phyloP scores from a whole-genome alignment of 441 rosid genomes.

The Gossypium laxum region DNA sequence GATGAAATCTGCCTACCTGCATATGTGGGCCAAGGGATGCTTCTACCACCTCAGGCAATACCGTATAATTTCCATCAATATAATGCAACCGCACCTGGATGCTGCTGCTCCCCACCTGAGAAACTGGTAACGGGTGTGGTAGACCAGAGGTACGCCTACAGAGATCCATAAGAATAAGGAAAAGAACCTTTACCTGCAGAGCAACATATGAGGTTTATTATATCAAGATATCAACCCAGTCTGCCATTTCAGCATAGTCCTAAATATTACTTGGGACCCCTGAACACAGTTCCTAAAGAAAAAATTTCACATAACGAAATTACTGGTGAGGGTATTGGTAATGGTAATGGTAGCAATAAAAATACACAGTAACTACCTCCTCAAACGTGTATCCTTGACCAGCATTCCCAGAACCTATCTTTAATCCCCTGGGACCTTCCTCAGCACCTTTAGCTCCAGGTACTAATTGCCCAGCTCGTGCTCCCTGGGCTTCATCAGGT shows the following conservation, averaged over 20 bases:
- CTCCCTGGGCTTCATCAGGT: slow-evolving; percentile 67
- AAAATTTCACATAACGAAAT: not conserved
- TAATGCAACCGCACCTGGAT: slow-evolving; percentile 97
- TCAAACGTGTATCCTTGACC: slow-evolving; percentile 98
- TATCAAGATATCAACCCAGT: not conserved
- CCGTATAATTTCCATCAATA: slow-evolving; percentile 92
- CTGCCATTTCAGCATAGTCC: not conserved
- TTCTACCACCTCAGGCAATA: slow-evolving; percentile 97
- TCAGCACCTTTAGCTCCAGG: slow-evolving; percentile 75
- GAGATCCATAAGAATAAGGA: slow-evolving; percentile 93
- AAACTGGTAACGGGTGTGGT: slow-evolving; percentile 75
- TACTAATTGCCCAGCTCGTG: slow-evolving; percentile 51
- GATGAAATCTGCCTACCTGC: slow-evolving; percentile 52
- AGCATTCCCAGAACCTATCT: slow-evolving; percentile 93
- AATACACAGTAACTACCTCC: slow-evolving; percentile 49
- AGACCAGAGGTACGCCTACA: slow-evolving; percentile 77
- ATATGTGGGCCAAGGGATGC: slow-evolving; percentile 98
- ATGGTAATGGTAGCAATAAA: slow-evolving; percentile 3
- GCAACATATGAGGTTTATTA: slow-evolving; percentile 2
- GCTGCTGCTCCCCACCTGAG: slow-evolving; percentile 81
- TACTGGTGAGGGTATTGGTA: not conserved
- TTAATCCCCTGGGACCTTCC: slow-evolving; percentile 65
- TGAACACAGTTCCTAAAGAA: not conserved
- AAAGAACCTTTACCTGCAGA: slow-evolving; percentile 89
- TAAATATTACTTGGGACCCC: not conserved